A percentile compares a stretch with the other conserved stretches of the same genome.
These are phyloP conservation scores for Sordaria brevicollis DNA, from an alignment of 495 filamentous ascomycete genomes.

Conservation along the genomic window DNA sequence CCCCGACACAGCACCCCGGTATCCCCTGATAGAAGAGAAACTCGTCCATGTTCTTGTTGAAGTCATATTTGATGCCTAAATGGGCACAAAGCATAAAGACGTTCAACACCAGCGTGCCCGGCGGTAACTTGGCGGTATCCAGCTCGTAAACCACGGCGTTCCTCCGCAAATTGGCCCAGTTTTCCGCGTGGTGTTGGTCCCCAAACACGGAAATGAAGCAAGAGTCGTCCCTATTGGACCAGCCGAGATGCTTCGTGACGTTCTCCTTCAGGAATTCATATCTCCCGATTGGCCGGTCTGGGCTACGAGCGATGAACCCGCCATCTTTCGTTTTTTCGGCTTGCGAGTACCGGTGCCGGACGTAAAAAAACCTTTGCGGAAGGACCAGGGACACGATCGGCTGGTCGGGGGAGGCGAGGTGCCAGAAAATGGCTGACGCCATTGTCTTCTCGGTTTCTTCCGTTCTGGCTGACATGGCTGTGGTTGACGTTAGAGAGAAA, in stretches of 20 bases:
- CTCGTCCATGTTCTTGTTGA: not conserved
- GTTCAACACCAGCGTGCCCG: not conserved
- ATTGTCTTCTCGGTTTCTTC: not conserved
- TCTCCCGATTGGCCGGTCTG: not conserved
- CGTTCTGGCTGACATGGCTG: too few relatives aligned
- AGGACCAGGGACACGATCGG: not conserved
- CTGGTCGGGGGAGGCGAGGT: not conserved
- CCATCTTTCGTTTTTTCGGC: not conserved
- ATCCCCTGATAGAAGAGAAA: not conserved
- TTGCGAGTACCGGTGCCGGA: not conserved
- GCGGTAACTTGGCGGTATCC: not conserved
- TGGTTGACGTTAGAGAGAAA: too few relatives aligned
- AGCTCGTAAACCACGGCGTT: not conserved
- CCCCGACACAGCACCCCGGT: not conserved
- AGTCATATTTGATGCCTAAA: accelerated
- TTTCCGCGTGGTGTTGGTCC: not conserved
- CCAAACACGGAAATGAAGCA: not conserved
- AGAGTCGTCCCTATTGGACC: accelerated
- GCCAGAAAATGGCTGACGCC: not conserved
- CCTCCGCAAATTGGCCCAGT: not conserved
- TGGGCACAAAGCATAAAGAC: not conserved
- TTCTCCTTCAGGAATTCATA: not conserved
- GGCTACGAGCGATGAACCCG: not conserved
- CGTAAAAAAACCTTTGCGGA: not conserved
- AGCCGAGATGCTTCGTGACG: not conserved